Conservation (phyloP, 805 yeast genomes). For the Yamadazyma takamatsuzukensis region DNA sequence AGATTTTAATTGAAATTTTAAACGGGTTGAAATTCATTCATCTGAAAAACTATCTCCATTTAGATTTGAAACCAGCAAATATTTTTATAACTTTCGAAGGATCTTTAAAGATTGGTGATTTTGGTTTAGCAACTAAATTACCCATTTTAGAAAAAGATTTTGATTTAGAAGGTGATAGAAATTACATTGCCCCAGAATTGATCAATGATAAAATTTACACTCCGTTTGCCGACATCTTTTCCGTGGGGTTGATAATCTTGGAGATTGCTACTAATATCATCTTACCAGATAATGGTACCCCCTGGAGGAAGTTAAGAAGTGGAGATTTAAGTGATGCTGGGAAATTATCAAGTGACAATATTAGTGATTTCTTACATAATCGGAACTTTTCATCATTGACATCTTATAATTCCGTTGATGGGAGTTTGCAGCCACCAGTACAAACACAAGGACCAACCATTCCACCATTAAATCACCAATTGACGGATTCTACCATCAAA, state of each 20-base stretch:
- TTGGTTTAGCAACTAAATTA: conserved; percentile 84
- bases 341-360: conserved; percentile 54
- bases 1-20: conserved; percentile 79
- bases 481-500: conserved; percentile 17
- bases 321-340: conserved; percentile 98
- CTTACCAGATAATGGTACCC: conserved; percentile 91
- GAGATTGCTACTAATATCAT: conserved; percentile 95
- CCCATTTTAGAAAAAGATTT: conserved; percentile 65
- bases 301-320: conserved; percentile 93
- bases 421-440: conserved; percentile 8
- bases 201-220: conserved; percentile 79
- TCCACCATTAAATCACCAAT: conserved; percentile 8
- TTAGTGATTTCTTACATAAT: conserved; percentile 39
- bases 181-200: conserved; percentile 96
- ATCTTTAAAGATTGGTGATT: conserved; percentile 88
- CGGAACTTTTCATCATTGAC: conserved; percentile 32
- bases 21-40: conserved; percentile 82
- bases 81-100: conserved; percentile 94
- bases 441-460: too few relatives aligned
- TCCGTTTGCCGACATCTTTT: conserved; percentile 90
- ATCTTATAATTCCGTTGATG: conserved; percentile 22
- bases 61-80: conserved; percentile 94
- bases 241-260: conserved; percentile 88
- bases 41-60: conserved; percentile 66
- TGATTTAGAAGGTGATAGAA: conserved; percentile 96